Conservation (phyloP, 2,329 filamentous ascomycete species). For the Juglanconis juglandina region DNA sequence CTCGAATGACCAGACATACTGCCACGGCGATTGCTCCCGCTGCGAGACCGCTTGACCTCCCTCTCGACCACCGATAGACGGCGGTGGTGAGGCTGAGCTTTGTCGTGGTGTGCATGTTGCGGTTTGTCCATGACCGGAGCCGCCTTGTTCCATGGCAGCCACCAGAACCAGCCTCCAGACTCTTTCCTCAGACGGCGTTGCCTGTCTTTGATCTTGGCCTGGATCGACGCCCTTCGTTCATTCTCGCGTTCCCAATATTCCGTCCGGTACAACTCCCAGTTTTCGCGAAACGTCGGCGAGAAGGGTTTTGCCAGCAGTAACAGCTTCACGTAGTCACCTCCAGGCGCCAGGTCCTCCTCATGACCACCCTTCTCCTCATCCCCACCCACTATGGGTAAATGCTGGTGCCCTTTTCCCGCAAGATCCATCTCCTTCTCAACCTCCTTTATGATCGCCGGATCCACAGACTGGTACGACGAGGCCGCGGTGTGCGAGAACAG, state of each 20-base stretch:
- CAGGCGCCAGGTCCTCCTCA: constrained; percentile 86
- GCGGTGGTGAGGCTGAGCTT: constrained; percentile 31
- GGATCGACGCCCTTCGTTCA: constrained; percentile 72
- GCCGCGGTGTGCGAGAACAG: constrained; percentile 65
- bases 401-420: constrained; percentile 37
- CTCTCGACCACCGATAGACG: constrained; percentile 42
- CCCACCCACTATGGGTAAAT: constrained; percentile 34
- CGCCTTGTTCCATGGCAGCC: constrained; percentile 68
- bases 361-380: constrained; percentile 65
- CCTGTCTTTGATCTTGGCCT: constrained; percentile 64
- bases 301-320: constrained; percentile 91
- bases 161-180: constrained; percentile 77
- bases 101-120: constrained; percentile 37
- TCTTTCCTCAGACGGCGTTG: constrained; percentile 66
- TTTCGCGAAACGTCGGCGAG: constrained; percentile 88
- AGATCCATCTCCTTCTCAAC: constrained; percentile 57
- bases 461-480: constrained; percentile 74
- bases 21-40: constrained; percentile 49
- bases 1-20: constrained; percentile 47
- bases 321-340: constrained; percentile 88
- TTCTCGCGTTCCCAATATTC: constrained; percentile 99
- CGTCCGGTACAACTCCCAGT: constrained; percentile 90
- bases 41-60: constrained; percentile 48
- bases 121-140: constrained; percentile 27
- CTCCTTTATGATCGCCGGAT: constrained; percentile 58